These are phyloP conservation scores for Ganoderma lucidum DNA, from an alignment of 1,284 basidiomycete species.

Conservation along the genomic window DNA sequence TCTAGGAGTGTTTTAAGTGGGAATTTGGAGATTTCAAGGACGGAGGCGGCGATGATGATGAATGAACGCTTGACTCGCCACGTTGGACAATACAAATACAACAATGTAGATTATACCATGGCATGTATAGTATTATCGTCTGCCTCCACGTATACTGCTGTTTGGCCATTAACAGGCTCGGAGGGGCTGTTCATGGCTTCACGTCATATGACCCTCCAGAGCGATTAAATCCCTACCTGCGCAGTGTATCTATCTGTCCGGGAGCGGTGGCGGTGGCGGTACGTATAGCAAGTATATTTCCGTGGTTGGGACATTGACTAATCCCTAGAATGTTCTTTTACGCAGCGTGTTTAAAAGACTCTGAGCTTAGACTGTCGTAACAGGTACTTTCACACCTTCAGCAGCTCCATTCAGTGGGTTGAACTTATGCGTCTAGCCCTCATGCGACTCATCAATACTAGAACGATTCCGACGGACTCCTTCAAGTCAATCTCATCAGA, in stretches of 20 bases:
- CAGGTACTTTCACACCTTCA: not conserved
- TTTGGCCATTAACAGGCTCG: not conserved
- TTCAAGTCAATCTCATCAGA: not conserved
- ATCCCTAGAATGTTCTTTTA: not conserved
- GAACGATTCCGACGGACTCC: not conserved
- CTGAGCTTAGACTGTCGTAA: not conserved
- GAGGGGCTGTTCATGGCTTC: not conserved
- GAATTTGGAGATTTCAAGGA: conserved; percentile 62
- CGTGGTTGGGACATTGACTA: not conserved
- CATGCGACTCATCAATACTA: conserved; percentile 16
- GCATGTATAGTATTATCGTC: not conserved
- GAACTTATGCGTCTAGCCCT: not conserved
- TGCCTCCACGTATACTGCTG: not conserved
- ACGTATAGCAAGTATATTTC: not conserved
- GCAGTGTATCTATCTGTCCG: not conserved
- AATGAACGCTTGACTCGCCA: not conserved
- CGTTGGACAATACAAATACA: not conserved
- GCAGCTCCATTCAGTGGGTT: not conserved
- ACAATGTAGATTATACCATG: not conserved
- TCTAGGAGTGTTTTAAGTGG: conserved; percentile 74
- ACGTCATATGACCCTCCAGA: not conserved
- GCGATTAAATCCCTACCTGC: not conserved
- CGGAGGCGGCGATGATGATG: conserved; percentile 25
- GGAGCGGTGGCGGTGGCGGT: not conserved
- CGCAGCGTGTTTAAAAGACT: not conserved